phyloP scores from a whole-genome alignment of 108 stramenopile species.

The Skeletonema tropicum region DNA sequence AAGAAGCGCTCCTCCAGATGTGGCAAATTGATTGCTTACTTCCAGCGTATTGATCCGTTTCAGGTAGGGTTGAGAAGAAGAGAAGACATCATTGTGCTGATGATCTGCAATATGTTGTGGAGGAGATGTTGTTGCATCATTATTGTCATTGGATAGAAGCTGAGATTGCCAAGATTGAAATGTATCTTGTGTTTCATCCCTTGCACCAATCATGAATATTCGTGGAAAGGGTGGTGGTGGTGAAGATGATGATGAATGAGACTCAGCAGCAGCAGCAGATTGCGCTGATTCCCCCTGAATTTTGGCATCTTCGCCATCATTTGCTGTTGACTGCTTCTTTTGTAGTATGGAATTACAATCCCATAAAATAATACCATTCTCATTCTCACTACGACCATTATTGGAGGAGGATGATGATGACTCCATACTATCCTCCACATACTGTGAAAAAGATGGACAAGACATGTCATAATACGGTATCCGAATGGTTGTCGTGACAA shows the following conservation, averaged over 20 bases:
- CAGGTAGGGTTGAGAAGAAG: slow-evolving; percentile 4
- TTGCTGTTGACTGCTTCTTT: background rate
- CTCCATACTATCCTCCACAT: background rate
- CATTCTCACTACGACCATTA: background rate
- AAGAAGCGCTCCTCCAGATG: slow-evolving; percentile 35
- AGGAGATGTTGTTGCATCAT: background rate
- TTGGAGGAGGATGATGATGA: background rate
- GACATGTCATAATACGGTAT: slow-evolving; percentile 33
- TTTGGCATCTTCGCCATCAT: background rate
- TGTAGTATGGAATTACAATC: slow-evolving; percentile 16
- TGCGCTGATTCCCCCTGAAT: no score
- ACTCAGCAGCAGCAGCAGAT: background rate
- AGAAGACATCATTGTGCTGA: no score
- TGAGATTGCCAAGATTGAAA: slow-evolving; percentile 24
- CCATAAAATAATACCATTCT: slow-evolving; percentile 7
- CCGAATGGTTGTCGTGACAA: slow-evolving; percentile 9
- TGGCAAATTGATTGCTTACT: slow-evolving; percentile 41
- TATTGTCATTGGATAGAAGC: background rate
- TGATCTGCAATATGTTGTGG: no score
- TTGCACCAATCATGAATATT: slow-evolving; percentile 50
- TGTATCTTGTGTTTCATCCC: slow-evolving; percentile 33
- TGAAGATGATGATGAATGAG: no score
- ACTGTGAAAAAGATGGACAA: slow-evolving; percentile 30
- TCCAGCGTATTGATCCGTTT: slow-evolving; percentile 41
- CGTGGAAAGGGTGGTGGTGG: slow-evolving; percentile 31